These are phyloP conservation scores for Penicillium janthinellum DNA, from an alignment of 2,329 filamentous ascomycete genomes.

Conservation along the genomic window DNA sequence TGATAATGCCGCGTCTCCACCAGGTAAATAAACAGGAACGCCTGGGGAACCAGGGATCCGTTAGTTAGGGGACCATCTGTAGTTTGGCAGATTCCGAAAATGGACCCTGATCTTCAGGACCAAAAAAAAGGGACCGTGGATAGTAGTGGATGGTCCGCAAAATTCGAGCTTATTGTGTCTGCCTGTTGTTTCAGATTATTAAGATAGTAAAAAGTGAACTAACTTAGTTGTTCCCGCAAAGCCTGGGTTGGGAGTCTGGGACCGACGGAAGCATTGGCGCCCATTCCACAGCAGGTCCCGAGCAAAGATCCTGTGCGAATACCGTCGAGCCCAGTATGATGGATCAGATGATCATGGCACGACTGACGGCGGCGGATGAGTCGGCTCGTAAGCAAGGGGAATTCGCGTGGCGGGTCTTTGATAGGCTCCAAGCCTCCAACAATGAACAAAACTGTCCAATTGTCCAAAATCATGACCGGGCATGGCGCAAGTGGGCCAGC, in stretches of 20 bases:
- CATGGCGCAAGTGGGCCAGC: not conserved
- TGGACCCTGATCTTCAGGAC: not conserved
- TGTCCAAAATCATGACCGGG: not conserved
- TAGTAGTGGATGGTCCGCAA: not conserved
- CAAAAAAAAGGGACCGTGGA: not conserved
- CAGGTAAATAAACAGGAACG: not conserved
- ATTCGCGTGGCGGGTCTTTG: slow-evolving; percentile 18
- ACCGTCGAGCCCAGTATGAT: slow-evolving; percentile 5
- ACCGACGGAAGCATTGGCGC: not conserved
- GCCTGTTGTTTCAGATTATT: not conserved
- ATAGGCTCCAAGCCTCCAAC: not conserved
- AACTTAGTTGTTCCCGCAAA: not conserved
- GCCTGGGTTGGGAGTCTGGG: not conserved
- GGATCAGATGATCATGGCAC: slow-evolving; percentile 17
- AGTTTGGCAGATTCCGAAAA: not conserved
- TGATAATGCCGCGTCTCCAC: not conserved
- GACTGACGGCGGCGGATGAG: not conserved
- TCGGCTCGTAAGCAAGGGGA: slow-evolving; percentile 18
- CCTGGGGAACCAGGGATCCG: not conserved
- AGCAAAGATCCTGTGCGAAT: not conserved
- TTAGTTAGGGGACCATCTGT: too few relatives aligned
- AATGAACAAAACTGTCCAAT: not conserved
- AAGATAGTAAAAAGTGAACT: not conserved
- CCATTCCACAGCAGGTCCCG: not conserved
- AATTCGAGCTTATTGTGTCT: not conserved